Evolutionary conservation across 1,284 basidiomycete species (phyloP).

Genomic region (Cutaneotrichosporon cutaneum): DNA sequence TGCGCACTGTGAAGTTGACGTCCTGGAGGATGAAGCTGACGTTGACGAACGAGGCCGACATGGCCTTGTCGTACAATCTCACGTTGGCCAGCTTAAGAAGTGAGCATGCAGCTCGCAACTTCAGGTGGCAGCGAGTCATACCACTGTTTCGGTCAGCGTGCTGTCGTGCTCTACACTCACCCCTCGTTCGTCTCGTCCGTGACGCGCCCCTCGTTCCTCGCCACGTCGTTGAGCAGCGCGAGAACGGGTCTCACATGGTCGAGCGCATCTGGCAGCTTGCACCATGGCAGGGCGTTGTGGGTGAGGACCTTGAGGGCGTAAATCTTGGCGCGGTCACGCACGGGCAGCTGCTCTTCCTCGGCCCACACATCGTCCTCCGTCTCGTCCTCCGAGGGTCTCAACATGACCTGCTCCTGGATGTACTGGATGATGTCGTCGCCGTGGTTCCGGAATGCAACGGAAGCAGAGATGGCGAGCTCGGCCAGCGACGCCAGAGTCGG

Average conservation of each 20-base stretch:
- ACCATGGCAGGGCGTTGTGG: slow-evolving; percentile 71
- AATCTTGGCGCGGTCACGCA: slow-evolving; percentile 63
- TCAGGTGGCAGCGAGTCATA: slow-evolving; percentile 56
- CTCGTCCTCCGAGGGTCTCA: slow-evolving; percentile 54
- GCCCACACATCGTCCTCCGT: slow-evolving; percentile 63
- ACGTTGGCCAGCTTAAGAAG: slow-evolving; percentile 75
- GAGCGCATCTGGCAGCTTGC: slow-evolving; percentile 60
- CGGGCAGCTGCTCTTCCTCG: slow-evolving; percentile 61
- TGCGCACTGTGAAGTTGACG: slow-evolving; percentile 80
- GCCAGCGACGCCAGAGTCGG: slow-evolving; percentile 69
- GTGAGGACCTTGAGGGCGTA: slow-evolving; percentile 73
- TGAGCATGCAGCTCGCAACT: slow-evolving; percentile 76
- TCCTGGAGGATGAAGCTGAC: slow-evolving; percentile 82
- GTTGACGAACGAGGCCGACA: slow-evolving; percentile 65
- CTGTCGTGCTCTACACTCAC: slow-evolving; percentile 51
- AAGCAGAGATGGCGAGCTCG: slow-evolving; percentile 69
- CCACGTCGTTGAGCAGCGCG: slow-evolving; percentile 67
- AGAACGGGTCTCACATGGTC: slow-evolving; percentile 71
- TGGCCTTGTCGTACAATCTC: slow-evolving; percentile 62
- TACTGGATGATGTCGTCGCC: slow-evolving; percentile 71
- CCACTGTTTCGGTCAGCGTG: slow-evolving; percentile 28
- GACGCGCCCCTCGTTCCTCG: slow-evolving; percentile 67
- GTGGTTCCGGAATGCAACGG: slow-evolving; percentile 71
- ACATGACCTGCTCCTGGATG: slow-evolving; percentile 70
- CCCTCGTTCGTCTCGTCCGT: slow-evolving; percentile 63